Percentiles rank a stretch among this genome's conserved stretches.
These are phyloP conservation scores for Leersia perrieri DNA, from an alignment of 176 grass and related monocot genomes.

Conservation along the genomic window DNA sequence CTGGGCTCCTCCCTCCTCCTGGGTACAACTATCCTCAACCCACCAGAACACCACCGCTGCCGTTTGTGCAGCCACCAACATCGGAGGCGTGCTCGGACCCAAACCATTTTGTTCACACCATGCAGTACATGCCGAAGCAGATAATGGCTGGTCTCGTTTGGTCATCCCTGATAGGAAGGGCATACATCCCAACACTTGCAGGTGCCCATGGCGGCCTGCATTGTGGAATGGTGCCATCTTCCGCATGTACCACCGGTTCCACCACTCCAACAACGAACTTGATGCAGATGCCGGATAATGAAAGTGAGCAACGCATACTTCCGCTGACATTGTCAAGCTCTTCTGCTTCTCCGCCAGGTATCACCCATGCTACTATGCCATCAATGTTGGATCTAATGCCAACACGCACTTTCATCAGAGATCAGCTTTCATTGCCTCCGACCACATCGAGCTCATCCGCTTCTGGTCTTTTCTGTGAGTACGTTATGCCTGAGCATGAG, in stretches of 20 bases:
- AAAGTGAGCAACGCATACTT: no score
- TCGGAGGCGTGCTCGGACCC: background rate
- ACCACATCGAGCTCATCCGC: background rate
- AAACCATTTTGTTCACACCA: background rate
- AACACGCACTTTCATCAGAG: background rate
- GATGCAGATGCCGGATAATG: no score
- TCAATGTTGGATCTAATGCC: background rate
- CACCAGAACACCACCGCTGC: background rate
- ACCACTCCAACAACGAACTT: no score
- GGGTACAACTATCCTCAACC: background rate
- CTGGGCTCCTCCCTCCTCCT: background rate
- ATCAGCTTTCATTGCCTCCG: background rate
- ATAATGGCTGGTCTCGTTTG: background rate
- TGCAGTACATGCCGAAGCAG: background rate
- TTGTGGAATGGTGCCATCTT: no score
- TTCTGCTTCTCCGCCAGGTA: no score
- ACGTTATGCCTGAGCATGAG: background rate
- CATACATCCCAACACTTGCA: background rate
- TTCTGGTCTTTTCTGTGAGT: background rate
- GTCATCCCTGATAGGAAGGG: background rate
- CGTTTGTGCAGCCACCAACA: background rate
- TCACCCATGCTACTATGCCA: background rate
- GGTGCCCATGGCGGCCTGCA: no score
- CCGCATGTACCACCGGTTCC: no score
- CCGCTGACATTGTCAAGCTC: no score